phyloP scores from a whole-genome alignment of 805 yeast species.

The Sungouiella blattae region DNA sequence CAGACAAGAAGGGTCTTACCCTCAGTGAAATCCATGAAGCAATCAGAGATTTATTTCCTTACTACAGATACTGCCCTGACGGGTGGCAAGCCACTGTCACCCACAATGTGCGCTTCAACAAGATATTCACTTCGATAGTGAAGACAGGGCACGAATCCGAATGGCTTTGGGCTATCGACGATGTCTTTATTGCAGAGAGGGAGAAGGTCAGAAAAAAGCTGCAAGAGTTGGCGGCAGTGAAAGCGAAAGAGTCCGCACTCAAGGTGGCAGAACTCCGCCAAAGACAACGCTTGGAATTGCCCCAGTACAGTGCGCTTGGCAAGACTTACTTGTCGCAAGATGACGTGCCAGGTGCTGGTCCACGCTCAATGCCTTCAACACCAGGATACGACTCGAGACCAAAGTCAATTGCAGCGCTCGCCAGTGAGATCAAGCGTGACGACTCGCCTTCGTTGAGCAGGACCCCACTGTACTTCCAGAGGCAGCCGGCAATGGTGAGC shows the following conservation, averaged over 20 bases:
- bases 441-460: slow-evolving; percentile 17
- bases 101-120: slow-evolving; percentile 83
- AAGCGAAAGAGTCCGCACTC: slow-evolving; percentile 53
- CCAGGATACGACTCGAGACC: slow-evolving; percentile 19
- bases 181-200: slow-evolving; percentile 75
- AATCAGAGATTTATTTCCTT: slow-evolving; percentile 84
- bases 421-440: slow-evolving; percentile 37
- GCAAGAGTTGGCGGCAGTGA: slow-evolving; percentile 60
- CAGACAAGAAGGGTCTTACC: slow-evolving; percentile 61
- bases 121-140: slow-evolving; percentile 69
- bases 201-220: slow-evolving; percentile 62
- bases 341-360: not conserved
- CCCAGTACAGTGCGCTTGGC: not conserved
- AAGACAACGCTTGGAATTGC: slow-evolving; percentile 31
- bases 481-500: no score
- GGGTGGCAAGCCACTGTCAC: slow-evolving; percentile 97
- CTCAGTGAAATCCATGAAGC: slow-evolving; percentile 73
- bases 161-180: slow-evolving; percentile 93
- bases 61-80: slow-evolving; percentile 88
- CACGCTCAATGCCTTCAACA: not conserved
- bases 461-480: slow-evolving; percentile 33
- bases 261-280: slow-evolving; percentile 49
- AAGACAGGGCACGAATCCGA: slow-evolving; percentile 75
- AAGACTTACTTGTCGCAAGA: not conserved
- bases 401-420: slow-evolving; percentile 40